phyloP scores from a whole-genome alignment of 371 early-diverging fungal species.

The Haplosporangium sp. region DNA sequence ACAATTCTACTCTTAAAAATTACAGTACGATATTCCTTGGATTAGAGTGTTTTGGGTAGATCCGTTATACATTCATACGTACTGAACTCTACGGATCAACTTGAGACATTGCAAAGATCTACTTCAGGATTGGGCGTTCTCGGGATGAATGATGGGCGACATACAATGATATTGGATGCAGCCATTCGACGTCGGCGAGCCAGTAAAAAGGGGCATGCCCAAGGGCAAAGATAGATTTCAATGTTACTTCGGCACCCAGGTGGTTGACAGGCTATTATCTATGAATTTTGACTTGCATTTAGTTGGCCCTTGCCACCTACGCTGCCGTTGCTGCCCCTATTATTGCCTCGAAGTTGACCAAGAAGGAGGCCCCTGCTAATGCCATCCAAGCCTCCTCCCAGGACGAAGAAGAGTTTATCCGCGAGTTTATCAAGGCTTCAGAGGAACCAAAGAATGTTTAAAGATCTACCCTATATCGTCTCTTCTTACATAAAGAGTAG shows the following conservation, averaged over 20 bases:
- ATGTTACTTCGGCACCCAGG: neutral
- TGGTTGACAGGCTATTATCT: neutral
- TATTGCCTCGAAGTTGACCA: conserved; percentile 26
- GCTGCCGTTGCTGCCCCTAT: conserved; percentile 42
- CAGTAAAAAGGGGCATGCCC: too few relatives aligned
- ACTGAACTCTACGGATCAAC: neutral
- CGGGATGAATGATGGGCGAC: neutral
- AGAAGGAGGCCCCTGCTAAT: conserved; percentile 36
- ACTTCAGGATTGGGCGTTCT: neutral
- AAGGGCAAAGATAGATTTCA: too few relatives aligned
- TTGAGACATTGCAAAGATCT: neutral
- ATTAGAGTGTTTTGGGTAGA: neutral
- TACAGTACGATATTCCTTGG: too few relatives aligned
- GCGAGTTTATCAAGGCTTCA: conserved; percentile 54
- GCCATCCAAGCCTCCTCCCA: conserved; percentile 44
- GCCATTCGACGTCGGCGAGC: too few relatives aligned
- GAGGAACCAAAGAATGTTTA: conserved; percentile 54
- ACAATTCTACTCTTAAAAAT: neutral
- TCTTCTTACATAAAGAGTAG: neutral
- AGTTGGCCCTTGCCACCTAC: conserved; percentile 56
- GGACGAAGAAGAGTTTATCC: conserved; percentile 57
- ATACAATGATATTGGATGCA: neutral
- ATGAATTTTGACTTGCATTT: neutral
- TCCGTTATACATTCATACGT: neutral
- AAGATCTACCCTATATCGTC: neutral